Conservation (phyloP, 495 filamentous ascomycete species). For the Trichoderma parareesei region DNA sequence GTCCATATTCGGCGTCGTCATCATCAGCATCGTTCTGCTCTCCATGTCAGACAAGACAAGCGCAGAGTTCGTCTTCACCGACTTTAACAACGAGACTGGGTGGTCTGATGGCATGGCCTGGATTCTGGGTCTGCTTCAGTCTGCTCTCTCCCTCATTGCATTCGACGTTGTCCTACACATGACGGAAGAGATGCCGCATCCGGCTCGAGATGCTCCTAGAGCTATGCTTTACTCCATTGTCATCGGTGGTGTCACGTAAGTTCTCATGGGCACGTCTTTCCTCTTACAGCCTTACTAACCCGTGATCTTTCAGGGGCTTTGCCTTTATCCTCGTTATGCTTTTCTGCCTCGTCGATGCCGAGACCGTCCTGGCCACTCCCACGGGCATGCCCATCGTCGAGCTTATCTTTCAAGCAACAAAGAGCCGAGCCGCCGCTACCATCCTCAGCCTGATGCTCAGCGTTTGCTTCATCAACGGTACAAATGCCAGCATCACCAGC, state of each 20-base stretch:
- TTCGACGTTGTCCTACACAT: slow-evolving; percentile 59
- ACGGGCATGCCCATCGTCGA: slow-evolving; percentile 40
- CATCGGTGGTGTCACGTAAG: slow-evolving; percentile 29
- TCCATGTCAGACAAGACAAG: slow-evolving; percentile 27
- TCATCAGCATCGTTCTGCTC: slow-evolving; percentile 31
- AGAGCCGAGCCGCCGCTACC: slow-evolving; percentile 24
- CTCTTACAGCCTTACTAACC: neutral
- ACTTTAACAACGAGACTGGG: slow-evolving; percentile 53
- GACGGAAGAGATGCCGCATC: slow-evolving; percentile 41
- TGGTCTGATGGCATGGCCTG: slow-evolving; percentile 57
- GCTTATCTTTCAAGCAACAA: slow-evolving; percentile 29
- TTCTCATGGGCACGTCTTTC: neutral
- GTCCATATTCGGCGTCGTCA: slow-evolving; percentile 29
- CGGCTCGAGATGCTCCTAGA: slow-evolving; percentile 27
- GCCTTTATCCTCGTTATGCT: slow-evolving; percentile 28
- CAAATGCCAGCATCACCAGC: slow-evolving; percentile 38
- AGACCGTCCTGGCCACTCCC: slow-evolving; percentile 25
- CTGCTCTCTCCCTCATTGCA: slow-evolving; percentile 52
- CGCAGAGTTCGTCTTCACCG: slow-evolving; percentile 43
- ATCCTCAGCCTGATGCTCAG: slow-evolving; percentile 27
- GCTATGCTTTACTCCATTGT: slow-evolving; percentile 29
- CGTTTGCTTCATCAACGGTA: slow-evolving; percentile 30
- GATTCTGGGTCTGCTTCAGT: slow-evolving; percentile 55
- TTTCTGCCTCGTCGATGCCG: slow-evolving; percentile 26
- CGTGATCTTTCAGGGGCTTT: slow-evolving; percentile 14